These are phyloP conservation scores for Yarrowia porcina DNA, from an alignment of 805 yeast genomes.

Conservation along the genomic window DNA sequence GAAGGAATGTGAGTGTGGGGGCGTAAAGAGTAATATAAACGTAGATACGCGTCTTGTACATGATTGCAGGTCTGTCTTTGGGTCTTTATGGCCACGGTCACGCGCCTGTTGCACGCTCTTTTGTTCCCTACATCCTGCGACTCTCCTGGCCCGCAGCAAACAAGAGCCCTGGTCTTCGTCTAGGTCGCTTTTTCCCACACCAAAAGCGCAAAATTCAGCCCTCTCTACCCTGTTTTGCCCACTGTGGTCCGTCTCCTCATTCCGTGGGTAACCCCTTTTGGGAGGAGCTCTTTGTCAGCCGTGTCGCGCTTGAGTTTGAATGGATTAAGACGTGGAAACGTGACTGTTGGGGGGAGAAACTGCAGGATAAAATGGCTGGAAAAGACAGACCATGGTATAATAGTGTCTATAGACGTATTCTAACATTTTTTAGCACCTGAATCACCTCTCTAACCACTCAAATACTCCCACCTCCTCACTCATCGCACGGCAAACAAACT, in stretches of 20 bases:
- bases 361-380: too few relatives aligned
- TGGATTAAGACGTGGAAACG: background rate
- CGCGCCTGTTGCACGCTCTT: background rate
- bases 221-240: background rate
- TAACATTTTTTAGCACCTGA: too few relatives aligned
- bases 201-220: background rate
- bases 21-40: background rate
- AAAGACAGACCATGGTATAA: too few relatives aligned
- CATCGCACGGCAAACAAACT: constrained; percentile 13
- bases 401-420: too few relatives aligned
- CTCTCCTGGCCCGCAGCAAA: background rate
- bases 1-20: background rate
- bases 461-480: background rate
- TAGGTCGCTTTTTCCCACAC: too few relatives aligned
- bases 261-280: constrained; percentile 15
- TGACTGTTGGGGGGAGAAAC: background rate
- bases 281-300: constrained; percentile 3
- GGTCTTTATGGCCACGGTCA: too few relatives aligned
- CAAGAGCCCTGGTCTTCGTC: too few relatives aligned
- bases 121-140: background rate
- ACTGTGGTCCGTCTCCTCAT: background rate
- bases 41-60: background rate
- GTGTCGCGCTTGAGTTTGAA: background rate
- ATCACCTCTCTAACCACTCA: background rate
- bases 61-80: background rate